A percentile compares a stretch with the other conserved stretches of the same genome.
These are phyloP conservation scores for Roridomyces roridus DNA, from an alignment of 768 basidiomycete genomes.

Conservation along the genomic window DNA sequence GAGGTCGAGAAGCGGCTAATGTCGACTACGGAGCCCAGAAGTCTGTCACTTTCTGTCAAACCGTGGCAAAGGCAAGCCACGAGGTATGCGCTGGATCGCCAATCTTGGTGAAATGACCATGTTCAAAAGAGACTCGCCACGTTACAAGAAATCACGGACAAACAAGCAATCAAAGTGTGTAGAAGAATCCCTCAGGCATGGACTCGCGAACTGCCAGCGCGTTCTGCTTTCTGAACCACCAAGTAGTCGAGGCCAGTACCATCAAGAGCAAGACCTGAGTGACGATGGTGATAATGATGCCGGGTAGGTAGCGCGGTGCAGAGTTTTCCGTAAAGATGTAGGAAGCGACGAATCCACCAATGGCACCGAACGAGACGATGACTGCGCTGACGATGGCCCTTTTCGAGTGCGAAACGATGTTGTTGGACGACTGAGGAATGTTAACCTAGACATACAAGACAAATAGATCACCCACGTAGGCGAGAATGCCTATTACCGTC, in stretches of 20 bases:
- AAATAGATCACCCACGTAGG: slow-evolving; percentile 49
- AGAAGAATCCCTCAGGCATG: slow-evolving; percentile 42
- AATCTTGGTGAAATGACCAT: too few relatives aligned
- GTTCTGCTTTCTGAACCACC: slow-evolving; percentile 45
- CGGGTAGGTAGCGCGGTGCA: slow-evolving; percentile 51
- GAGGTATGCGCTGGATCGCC: too few relatives aligned
- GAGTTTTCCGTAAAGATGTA: slow-evolving; percentile 54
- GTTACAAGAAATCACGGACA: slow-evolving; percentile 1
- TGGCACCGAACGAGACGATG: slow-evolving; percentile 53
- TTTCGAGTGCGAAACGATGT: slow-evolving; percentile 55
- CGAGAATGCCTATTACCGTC: slow-evolving; percentile 53
- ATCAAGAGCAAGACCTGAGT: slow-evolving; percentile 49
- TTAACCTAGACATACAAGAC: background rate
- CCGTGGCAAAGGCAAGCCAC: too few relatives aligned
- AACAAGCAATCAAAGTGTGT: slow-evolving; percentile 37
- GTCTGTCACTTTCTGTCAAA: too few relatives aligned
- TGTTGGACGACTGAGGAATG: slow-evolving; percentile 50
- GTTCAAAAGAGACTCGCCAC: too few relatives aligned
- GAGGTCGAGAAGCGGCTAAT: too few relatives aligned
- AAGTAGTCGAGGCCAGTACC: slow-evolving; percentile 46
- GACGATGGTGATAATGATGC: slow-evolving; percentile 51
- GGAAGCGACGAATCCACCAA: slow-evolving; percentile 55
- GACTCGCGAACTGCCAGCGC: slow-evolving; percentile 32
- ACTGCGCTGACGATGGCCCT: slow-evolving; percentile 53
- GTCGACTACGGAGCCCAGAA: too few relatives aligned